phyloP scores from a whole-genome alignment of 148 eudicot genomes.

The Nepenthes mirabilis region DNA sequence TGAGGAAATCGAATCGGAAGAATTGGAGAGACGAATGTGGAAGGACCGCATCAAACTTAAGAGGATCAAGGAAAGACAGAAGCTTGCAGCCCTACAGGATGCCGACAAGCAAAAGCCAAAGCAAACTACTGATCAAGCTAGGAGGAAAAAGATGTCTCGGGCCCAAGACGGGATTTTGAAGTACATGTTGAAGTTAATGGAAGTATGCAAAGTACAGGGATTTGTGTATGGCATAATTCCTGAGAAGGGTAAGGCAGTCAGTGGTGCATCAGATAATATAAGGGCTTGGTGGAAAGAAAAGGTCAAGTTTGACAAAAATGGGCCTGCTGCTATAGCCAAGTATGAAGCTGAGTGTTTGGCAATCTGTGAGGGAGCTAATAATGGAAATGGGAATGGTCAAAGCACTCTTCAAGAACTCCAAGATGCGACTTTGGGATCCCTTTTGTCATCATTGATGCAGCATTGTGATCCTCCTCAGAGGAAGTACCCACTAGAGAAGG shows the following conservation, averaged over 20 bases:
- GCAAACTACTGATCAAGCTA: constrained; percentile 67
- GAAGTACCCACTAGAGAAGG: constrained; percentile 79
- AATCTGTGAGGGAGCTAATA: constrained; percentile 28
- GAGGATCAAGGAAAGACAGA: constrained; percentile 72
- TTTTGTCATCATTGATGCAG: constrained; percentile 88
- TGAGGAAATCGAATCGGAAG: constrained; percentile 82
- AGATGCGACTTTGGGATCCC: constrained; percentile 91
- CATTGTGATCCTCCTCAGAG: constrained; percentile 94
- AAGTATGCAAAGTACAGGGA: constrained; percentile 91
- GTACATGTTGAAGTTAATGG: constrained; percentile 97
- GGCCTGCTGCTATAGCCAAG: constrained; percentile 74
- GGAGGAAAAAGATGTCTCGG: constrained; percentile 90
- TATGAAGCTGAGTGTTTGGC: constrained; percentile 55
- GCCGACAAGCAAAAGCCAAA: constrained; percentile 65
- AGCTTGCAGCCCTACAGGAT: constrained; percentile 54
- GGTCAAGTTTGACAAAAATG: constrained; percentile 90
- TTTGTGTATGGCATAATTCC: constrained; percentile 94
- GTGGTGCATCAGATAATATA: constrained; percentile 86
- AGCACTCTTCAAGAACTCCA: constrained; percentile 72
- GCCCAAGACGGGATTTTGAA: constrained; percentile 96
- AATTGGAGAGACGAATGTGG: constrained; percentile 80
- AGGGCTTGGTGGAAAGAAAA: constrained; percentile 99
- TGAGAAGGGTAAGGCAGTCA: constrained; percentile 95
- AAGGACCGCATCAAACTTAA: constrained; percentile 75
- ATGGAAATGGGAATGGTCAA: constrained; percentile 38